Evolutionary conservation across 495 filamentous ascomycete species (phyloP).

Genomic region (Penicillium lividum): DNA sequence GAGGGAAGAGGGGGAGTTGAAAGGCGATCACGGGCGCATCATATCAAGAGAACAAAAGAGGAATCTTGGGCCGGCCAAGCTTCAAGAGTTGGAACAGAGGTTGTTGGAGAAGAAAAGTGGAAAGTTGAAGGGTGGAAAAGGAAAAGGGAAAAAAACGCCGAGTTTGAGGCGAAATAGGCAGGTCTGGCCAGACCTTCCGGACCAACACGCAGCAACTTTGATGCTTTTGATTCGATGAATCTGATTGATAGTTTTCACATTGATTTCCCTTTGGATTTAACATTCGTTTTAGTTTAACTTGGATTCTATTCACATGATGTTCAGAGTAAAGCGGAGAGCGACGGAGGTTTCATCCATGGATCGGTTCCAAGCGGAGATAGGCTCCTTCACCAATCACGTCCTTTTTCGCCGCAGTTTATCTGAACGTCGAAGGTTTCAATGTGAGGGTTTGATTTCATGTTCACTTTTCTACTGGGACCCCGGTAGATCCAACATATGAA

Average conservation of each 20-base stretch:
- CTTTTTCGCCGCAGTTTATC: conserved; percentile 10
- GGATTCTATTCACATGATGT: no score
- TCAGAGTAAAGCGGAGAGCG: neutral
- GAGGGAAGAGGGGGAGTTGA: conserved; percentile 11
- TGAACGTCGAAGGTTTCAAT: conserved; percentile 9
- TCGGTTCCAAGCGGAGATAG: conserved; percentile 14
- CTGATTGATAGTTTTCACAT: neutral
- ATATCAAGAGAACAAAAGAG: conserved; percentile 11
- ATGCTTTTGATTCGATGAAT: conserved; percentile 2
- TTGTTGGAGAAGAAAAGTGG: conserved; percentile 8
- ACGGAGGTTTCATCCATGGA: conserved; percentile 13
- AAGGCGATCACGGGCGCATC: conserved; percentile 24
- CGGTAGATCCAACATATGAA: no score
- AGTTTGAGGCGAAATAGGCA: conserved; percentile 18
- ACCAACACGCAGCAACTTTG: conserved; percentile 9
- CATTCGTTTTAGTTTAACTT: neutral
- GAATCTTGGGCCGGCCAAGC: conserved; percentile 30
- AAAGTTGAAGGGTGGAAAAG: conserved; percentile 4
- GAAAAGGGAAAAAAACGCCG: conserved; percentile 3
- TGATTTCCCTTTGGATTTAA: no score
- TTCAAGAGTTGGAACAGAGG: conserved; percentile 7
- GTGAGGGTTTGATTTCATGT: neutral
- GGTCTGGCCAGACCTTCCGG: conserved; percentile 19
- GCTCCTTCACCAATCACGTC: conserved; percentile 4
- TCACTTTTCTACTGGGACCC: neutral